Conservation (phyloP, 2,329 filamentous ascomycete species). For the Claviceps humidiphila region DNA sequence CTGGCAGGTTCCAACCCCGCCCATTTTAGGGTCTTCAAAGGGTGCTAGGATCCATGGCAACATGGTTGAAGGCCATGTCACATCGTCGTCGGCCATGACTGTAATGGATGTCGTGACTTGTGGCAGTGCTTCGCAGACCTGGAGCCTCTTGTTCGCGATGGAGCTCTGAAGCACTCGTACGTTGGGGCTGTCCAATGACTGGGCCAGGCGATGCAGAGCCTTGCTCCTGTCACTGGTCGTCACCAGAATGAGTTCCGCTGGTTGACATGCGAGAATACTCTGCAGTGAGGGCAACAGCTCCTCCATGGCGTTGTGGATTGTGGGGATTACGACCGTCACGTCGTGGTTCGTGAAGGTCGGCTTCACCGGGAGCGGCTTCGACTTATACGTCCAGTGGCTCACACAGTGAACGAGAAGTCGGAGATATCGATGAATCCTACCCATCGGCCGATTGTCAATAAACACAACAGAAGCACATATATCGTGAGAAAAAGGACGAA, state of each 20-base stretch:
- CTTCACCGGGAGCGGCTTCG: constrained; percentile 67
- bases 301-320: constrained; percentile 75
- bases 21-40: constrained; percentile 72
- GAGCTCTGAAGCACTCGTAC: constrained; percentile 63
- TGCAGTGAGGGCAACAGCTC: constrained; percentile 71
- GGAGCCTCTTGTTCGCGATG: constrained; percentile 89
- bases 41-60: constrained; percentile 87
- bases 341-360: constrained; percentile 69
- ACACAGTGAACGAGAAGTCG: constrained; percentile 74
- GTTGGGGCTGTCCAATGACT: constrained; percentile 43
- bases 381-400: constrained; percentile 78
- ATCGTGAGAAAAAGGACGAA: not conserved
- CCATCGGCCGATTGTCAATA: not conserved
- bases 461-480: not conserved
- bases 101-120: constrained; percentile 74
- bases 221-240: constrained; percentile 71
- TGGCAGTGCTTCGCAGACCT: constrained; percentile 84
- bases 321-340: constrained; percentile 89
- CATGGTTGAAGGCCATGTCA: constrained; percentile 77
- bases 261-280: constrained; percentile 59
- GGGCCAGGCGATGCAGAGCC: constrained; percentile 53
- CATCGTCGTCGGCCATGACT: constrained; percentile 90
- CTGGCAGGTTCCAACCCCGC: constrained; percentile 87
- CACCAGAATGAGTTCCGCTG: constrained; percentile 66
- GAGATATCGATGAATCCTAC: constrained; percentile 74